Base-by-base conservation (phyloP, 805 yeast species). In the Metschnikowia baotianmanensis region DNA sequence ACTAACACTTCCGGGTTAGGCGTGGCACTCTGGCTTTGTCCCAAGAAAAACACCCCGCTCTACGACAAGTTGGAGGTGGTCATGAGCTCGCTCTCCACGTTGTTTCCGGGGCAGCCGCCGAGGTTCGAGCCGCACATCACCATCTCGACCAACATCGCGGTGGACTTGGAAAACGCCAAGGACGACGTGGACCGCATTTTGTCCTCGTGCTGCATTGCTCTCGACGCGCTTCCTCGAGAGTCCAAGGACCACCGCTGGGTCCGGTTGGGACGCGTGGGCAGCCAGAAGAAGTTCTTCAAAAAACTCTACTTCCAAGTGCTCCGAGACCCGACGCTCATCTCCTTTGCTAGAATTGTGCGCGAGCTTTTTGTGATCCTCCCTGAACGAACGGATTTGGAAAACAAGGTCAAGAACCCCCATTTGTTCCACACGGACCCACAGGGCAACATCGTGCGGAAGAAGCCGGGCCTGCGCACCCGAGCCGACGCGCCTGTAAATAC, bases 11-110 rank as follows among this genome's bases (percentile, higher is more conserved):
- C 13, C 33, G 34, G 21, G 29, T 36, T 56, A 62, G 72, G 71
- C 19, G 74, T 80, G 35, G 80, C 93, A 42, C 67, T 86, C 37
- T 86, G 95, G 95, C 78, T 83, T 31, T 79, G 82, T 57, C 95
- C 95, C 2, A 75, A 68, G 39, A 66, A 65, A 15, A 74, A 73
- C 33, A 61, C 82, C 4, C 71, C 72, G 24, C 63, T 82, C 17
- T 59, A 75, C 51, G 86, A 81, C 36, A 76, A 78, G 34, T 59
- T 86, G 17, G 63, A 67, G 11, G 76, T 83, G 15, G 65, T 83
- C 26, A 81, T 82, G 59, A 65, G 74, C n/a, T 80, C 88, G 8
- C 59, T 86, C 25, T 76, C 74, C 31, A 82, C 90, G 1, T 63
- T 84, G n/a, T 83, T 86, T 53, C 84, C 85, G 9, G 83, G 80